Base-by-base conservation (phyloP, 2,329 filamentous ascomycete species). In the Colletotrichum aenigma region DNA sequence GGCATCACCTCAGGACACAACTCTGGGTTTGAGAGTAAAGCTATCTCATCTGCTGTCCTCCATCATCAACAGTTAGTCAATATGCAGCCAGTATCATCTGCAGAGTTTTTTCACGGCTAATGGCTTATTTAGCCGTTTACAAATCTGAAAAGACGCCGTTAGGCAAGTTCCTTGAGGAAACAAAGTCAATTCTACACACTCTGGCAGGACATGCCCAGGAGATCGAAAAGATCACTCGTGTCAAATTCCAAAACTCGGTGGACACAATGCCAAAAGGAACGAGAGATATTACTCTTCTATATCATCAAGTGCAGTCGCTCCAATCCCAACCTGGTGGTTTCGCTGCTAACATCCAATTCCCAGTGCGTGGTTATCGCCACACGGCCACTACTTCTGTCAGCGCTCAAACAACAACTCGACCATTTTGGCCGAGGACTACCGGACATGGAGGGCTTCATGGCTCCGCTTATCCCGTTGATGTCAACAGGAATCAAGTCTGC, bases 401-500 rank as follows among this genome's bases (percentile, higher is more conserved):
- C 86, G 0, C 78, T 87, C 0, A 86, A 84, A 64, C 83, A 86
- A 68, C 78, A 84, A 4, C 73, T 85, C 0, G 82, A 85, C 0
- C 81, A 79, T 8, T 71, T 84, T 0, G 77, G 75, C 0, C 75
- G 68, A 1, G 78, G 75, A 0, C 77, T 69, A 4, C 81, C 84
- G 30, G 80, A 85, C 32, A 83, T 83, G 38, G 80, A 83, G 10
- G 81, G 70, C 0, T 83, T 86, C n/a, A n/a, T 71, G 6, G 15
- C 65, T 7, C 48, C 66, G 5, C 85, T 84, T 2, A 83, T 81
- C 15, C 77, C 83, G 0, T 70, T 87, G 0, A 85, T 87, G 9
- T 83, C 82, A 0, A 85, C 83, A 0, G 84, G 85, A 6, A 86
- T 86, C 24, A 86, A 86, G 38, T 87, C 85, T 0, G 85, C 85